Evolutionary conservation across 768 basidiomycete species (phyloP), one percentile per base, ranked within the genome.

Genomic region (Heimioporus sp.): DNA sequence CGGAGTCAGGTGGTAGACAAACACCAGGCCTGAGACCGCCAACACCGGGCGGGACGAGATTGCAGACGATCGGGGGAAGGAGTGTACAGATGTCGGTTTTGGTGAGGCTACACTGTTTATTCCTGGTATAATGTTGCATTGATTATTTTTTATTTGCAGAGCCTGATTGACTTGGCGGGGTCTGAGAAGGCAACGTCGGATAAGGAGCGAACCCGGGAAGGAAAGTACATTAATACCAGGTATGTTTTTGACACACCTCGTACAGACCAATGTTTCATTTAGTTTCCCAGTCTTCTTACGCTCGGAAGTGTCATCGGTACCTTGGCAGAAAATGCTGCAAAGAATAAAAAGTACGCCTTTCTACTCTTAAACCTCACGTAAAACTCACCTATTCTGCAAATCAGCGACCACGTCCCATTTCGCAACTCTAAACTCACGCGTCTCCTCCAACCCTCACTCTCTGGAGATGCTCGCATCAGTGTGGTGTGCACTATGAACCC

Each of bases 401-500:
- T 28, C 17, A 86, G 86, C 48, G 91, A 93, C 65, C 93, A 98
- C 65, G 86, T 98, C 13, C 95, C 95, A 2, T 98, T 87, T 72
- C 85, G 96, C 17, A 97, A 98, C 66, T 93, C 90, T 39, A 98
- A 98, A 69, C 79, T 98, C 10, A 97, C 94, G 15, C 85, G 93
- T 20, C 83, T 98, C 69, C 80, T 98, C 7, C 95, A 98, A 68
- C 94, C 96, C 1, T 98, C 94, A 0, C 77, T 99, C 1, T 90
- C 93, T 0, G 96, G 96, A 1, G 92, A 98, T 66, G 95, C 96
- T 19, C 85, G 93, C 9, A 95, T 99, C 48, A 93, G 91, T 38
- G 95, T 99, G 15, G 87, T 98, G 47, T 97, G 95, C 68, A 98
- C 96, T 0, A 81, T 98, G 65, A 96, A 95, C 62, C 93, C 96